Evolutionary conservation across 2,329 filamentous ascomycete genomes (phyloP).

Genomic region (Albophoma yamanashiensis): DNA sequence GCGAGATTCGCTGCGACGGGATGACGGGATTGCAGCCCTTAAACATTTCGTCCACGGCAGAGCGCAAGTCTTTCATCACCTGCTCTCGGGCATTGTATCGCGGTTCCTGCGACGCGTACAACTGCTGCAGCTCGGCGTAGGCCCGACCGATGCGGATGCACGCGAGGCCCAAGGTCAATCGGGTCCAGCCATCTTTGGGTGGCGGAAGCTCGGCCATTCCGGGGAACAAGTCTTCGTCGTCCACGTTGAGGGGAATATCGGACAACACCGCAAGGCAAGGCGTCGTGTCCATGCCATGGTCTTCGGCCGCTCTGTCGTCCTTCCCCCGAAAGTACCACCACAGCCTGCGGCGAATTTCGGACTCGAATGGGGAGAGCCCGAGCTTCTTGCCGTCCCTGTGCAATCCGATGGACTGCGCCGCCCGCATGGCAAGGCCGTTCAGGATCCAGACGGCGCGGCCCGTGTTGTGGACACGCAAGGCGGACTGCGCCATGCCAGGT

Average conservation of each 20-base stretch:
- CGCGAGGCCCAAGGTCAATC: neutral
- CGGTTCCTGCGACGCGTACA: neutral
- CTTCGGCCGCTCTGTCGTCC: neutral
- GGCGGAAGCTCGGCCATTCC: neutral
- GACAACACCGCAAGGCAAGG: neutral
- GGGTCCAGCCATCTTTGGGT: neutral
- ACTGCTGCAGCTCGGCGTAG: neutral
- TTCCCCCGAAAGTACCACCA: neutral
- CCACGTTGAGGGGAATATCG: neutral
- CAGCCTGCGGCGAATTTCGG: neutral
- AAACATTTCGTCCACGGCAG: neutral
- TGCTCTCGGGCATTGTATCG: neutral
- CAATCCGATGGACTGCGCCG: neutral
- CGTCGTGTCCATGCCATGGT: neutral
- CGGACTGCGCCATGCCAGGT: neutral
- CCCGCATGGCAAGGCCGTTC: neutral
- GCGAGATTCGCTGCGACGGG: neutral
- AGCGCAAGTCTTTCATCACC: neutral
- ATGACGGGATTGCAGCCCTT: neutral
- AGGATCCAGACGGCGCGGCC: neutral
- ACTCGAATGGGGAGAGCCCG: neutral
- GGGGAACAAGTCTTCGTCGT: neutral
- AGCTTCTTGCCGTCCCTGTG: neutral
- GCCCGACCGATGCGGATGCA: neutral
- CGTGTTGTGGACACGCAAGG: neutral